Evolutionary conservation across 2,329 filamentous ascomycete species (phyloP).

Genomic region (Thelonectria olida): DNA sequence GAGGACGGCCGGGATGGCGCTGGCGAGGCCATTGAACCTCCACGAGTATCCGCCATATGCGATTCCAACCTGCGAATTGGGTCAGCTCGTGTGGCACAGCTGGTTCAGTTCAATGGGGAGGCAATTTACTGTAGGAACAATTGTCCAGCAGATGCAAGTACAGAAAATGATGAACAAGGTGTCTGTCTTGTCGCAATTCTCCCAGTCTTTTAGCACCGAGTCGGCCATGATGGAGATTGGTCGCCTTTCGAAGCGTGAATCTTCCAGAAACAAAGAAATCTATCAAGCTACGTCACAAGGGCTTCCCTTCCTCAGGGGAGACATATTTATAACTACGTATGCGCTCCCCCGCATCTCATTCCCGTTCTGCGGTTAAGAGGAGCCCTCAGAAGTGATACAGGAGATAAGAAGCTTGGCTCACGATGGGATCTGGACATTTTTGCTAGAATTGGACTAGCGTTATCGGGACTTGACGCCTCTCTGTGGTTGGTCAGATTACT

Average conservation of each 20-base stretch:
- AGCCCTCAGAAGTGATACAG: neutral
- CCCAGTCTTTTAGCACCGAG: constrained; percentile 28
- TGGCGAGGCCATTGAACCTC: constrained; percentile 25
- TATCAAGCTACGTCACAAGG: neutral
- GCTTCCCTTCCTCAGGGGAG: neutral
- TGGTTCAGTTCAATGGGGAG: neutral
- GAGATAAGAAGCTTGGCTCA: neutral
- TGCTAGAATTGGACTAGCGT: constrained; percentile 7
- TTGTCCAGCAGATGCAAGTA: constrained; percentile 31
- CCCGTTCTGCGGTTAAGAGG: neutral
- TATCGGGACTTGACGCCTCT: neutral
- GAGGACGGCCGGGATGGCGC: constrained; percentile 23
- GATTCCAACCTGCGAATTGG: constrained; percentile 18
- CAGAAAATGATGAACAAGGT: constrained; percentile 29
- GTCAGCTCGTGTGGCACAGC: constrained; percentile 8
- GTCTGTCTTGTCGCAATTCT: constrained; percentile 25
- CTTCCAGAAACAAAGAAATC: neutral
- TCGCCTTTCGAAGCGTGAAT: neutral
- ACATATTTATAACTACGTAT: neutral
- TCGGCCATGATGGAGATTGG: constrained; percentile 11
- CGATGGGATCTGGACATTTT: neutral
- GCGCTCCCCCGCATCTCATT: neutral
- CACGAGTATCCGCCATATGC: constrained; percentile 29
- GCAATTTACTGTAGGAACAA: constrained; percentile 25
- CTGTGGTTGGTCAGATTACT: neutral